Percentiles rank a stretch among this genome's conserved stretches.
These are phyloP conservation scores for Nothophaeocryptopus gaeumannii DNA, from an alignment of 2,329 filamentous ascomycete species.

Conservation along the genomic window DNA sequence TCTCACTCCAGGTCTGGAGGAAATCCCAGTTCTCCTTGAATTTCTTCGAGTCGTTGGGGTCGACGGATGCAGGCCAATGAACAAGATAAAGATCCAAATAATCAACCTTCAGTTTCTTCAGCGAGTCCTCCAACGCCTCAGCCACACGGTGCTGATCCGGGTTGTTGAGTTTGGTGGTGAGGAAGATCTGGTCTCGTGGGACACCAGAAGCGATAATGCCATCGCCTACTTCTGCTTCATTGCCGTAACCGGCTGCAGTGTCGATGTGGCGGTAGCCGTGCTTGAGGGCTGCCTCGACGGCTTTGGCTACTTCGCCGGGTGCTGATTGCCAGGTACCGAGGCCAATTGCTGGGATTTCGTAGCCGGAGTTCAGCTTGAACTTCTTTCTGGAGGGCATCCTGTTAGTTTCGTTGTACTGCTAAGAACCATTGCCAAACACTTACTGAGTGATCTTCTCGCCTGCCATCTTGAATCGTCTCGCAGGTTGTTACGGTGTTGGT, in stretches of 20 bases:
- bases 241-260: slow-evolving; percentile 74
- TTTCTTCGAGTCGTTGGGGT: slow-evolving; percentile 62
- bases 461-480: too few species aligned
- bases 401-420: too few species aligned
- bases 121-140: slow-evolving; percentile 59
- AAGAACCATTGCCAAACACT: too few species aligned
- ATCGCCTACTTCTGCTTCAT: slow-evolving; percentile 69
- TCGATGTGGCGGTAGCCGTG: slow-evolving; percentile 61
- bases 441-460: too few species aligned
- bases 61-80: slow-evolving; percentile 67
- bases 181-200: slow-evolving; percentile 65
- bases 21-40: slow-evolving; percentile 77
- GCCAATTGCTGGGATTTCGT: slow-evolving; percentile 73
- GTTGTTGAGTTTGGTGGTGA: slow-evolving; percentile 83
- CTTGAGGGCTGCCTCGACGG: slow-evolving; percentile 65
- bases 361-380: slow-evolving; percentile 60
- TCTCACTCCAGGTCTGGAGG: slow-evolving; percentile 65
- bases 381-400: too few species aligned
- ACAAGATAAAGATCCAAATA: slow-evolving; percentile 71
- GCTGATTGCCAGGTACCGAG: slow-evolving; percentile 77
- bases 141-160: slow-evolving; percentile 69
- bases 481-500: too few species aligned
- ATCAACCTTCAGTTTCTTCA: slow-evolving; percentile 60
- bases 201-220: slow-evolving; percentile 67
- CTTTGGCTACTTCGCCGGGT: slow-evolving; percentile 65